phyloP scores from a whole-genome alignment of 768 basidiomycete species.

The Strobilomyces echinocephalus region DNA sequence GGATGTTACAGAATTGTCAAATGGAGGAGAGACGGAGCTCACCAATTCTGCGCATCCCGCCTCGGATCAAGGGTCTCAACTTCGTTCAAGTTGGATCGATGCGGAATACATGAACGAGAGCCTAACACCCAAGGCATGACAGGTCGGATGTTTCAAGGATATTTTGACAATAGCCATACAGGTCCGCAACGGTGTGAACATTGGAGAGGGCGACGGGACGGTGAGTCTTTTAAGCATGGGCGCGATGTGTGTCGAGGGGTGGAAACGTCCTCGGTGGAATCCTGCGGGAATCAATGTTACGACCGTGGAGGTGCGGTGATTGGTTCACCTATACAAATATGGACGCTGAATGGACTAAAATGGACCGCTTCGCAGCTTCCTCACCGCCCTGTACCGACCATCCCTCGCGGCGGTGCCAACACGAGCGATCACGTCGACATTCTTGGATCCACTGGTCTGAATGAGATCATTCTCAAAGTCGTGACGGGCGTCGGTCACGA shows the following conservation, averaged over 20 bases:
- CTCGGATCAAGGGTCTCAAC: slow-evolving; percentile 47
- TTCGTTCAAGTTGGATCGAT: slow-evolving; percentile 79
- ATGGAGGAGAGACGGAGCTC: slow-evolving; percentile 36
- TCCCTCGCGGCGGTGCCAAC: slow-evolving; percentile 85
- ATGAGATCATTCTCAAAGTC: slow-evolving; percentile 87
- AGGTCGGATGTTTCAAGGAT: neutral
- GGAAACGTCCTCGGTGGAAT: slow-evolving; percentile 88
- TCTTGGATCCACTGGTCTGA: slow-evolving; percentile 71
- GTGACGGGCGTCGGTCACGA: slow-evolving; percentile 79
- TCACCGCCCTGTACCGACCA: slow-evolving; percentile 67
- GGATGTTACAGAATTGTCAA: slow-evolving; percentile 43
- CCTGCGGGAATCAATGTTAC: slow-evolving; percentile 82
- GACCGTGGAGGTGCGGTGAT: slow-evolving; percentile 70
- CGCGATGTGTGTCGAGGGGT: slow-evolving; percentile 96
- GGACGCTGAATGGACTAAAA: slow-evolving; percentile 1
- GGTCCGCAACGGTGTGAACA: slow-evolving; percentile 81
- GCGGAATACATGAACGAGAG: slow-evolving; percentile 67
- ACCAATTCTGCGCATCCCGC: slow-evolving; percentile 44
- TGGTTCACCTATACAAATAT: neutral
- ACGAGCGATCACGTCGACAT: slow-evolving; percentile 91
- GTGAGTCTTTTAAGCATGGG: slow-evolving; percentile 81
- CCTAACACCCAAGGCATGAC: slow-evolving; percentile 48
- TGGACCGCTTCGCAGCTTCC: slow-evolving; percentile 49
- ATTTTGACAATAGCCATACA: slow-evolving; percentile 17
- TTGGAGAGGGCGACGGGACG: slow-evolving; percentile 96